Base-by-base conservation (phyloP, 306 rosid species). In the Vigna angularis region DNA sequence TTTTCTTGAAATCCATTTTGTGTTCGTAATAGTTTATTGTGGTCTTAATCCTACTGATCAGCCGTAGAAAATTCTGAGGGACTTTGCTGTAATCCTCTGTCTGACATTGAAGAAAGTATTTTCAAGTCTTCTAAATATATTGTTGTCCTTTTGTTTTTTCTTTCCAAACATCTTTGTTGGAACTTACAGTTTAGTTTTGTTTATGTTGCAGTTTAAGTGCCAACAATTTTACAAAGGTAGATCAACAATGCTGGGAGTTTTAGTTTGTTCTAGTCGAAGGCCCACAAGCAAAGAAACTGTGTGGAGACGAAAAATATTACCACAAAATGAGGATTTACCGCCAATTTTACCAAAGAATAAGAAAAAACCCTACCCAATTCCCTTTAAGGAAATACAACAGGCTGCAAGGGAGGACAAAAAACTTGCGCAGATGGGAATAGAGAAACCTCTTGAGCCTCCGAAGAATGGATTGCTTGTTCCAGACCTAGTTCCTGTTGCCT, bases 351-450 rank as follows among this genome's bases (percentile, higher is more conserved):
- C 98, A 12, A 92, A 87, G 86, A 84, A 83, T 32, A 92, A 95
- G 90, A 95, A 92, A 84, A 95, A 95, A 79, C 98, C 98, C n/a
- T 92, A 38, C 79, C 90, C 97, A 17, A 85, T 95, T 72, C 98
- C 98, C 75, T 66, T 92, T 18, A 88, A 88, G 76, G 75, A 92
- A 85, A 91, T 95, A 66, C 85, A 88, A 78, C 87, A 84, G 78
- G 89, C 89, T 40, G 86, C 88, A 28, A 91, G 85, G 80, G 65
- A 77, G 59, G 89, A 88, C 80, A 88, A 73, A 72, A 88, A 92
- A 79, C 91, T 91, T 74, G 97, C 98, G 75, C 79, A 87, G 52
- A 88, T 55, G 91, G 97, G 97, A 73, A 84, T 89, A 81, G 98
- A 95, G 87, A 92, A 87, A 81, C 93, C 89, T 42, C 98, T 95